Percentiles rank a stretch among this genome's conserved stretches.
Evolutionary conservation across 2,329 filamentous ascomycete species (phyloP).

Genomic region (Falciphora oryzae): DNA sequence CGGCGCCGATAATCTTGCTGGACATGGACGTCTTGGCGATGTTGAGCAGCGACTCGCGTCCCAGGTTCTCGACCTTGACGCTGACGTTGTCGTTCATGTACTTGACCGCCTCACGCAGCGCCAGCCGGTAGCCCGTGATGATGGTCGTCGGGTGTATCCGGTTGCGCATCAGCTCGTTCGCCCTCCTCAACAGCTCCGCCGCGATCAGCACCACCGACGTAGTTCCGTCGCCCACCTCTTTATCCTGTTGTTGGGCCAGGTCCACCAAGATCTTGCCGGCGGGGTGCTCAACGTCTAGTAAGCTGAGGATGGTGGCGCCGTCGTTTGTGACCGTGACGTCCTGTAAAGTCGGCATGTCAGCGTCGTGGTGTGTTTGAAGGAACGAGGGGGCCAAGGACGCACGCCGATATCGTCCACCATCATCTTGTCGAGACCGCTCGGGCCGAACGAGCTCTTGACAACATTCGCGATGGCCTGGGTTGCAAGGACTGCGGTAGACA

Average conservation of each 20-base stretch:
- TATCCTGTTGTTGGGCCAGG: constrained; percentile 96
- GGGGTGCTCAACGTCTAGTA: constrained; percentile 96
- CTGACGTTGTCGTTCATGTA: constrained; percentile 99
- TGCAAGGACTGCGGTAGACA: constrained; percentile 61
- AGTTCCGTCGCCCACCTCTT: constrained; percentile 97
- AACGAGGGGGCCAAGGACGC: constrained; percentile 29
- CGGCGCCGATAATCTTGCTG: constrained; percentile 94
- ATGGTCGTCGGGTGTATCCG: constrained; percentile 99
- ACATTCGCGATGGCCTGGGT: constrained; percentile 98
- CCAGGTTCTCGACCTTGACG: constrained; percentile 88
- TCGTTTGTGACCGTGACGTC: constrained; percentile 99
- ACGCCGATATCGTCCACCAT: constrained; percentile 99
- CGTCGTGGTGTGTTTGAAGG: not conserved
- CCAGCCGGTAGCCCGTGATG: constrained; percentile 95
- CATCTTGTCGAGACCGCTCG: constrained; percentile 98
- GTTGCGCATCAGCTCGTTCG: constrained; percentile 99
- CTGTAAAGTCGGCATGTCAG: constrained; percentile 31
- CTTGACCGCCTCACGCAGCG: constrained; percentile 91
- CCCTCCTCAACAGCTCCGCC: constrained; percentile 85
- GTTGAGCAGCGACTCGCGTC: constrained; percentile 82
- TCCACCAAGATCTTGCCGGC: constrained; percentile 98
- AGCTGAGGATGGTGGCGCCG: constrained; percentile 89
- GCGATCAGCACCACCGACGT: constrained; percentile 97
- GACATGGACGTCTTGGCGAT: constrained; percentile 99
- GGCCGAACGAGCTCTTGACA: constrained; percentile 97